Base-by-base conservation (phyloP, 1,284 basidiomycete species). In the Rhodotorula sp. region DNA sequence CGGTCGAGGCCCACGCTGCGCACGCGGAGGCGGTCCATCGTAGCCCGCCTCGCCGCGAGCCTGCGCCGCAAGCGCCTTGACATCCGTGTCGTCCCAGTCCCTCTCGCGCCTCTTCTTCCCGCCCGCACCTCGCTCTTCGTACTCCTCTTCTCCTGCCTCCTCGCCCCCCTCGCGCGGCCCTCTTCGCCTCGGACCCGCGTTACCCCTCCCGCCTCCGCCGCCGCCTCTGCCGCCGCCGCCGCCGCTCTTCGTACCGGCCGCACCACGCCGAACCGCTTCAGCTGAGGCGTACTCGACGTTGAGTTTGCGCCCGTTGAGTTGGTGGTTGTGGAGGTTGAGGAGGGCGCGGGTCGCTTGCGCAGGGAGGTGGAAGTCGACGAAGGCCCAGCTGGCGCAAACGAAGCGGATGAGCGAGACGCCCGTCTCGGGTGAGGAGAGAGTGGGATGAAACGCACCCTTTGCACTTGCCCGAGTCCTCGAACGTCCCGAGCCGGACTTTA, bases 401-500 rank as follows among this genome's bases (percentile, higher is more conserved):
- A 10, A 37, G 52, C n/a, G 31, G 2, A n/a, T n/a, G 37, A 34
- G 37, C 34, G 28, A 37, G 47, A 30, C 24, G 13, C 50, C 20
- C 7, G 37, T 40, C 37, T 13, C 37, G 8, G 13, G 13, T 13
- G 37, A 13, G 7, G 37, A 40, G 37, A 40, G 37, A 40, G 37
- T 40, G 44, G 53, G 20, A 30, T 24, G 40, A 26, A 28, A 57
- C 85, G 73, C 78, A 96, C 91, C 95, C 95, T 85, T 98, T 99
- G 81, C 95, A 98, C 71, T 88, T 83, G 10, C 93, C 93, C 64
- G 86, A 90, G 80, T 98, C 95, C 79, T 98, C 92, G 75, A 99
- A 99, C 24, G 93, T 94, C 2, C 92, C 94, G 84, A 99, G 85
- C 7, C 95, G 87, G 37, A 98, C 84, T 79, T 94, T 94, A 71